phyloP scores from a whole-genome alignment of 371 early-diverging fungal genomes.

The Saksenaea oblongispora region DNA sequence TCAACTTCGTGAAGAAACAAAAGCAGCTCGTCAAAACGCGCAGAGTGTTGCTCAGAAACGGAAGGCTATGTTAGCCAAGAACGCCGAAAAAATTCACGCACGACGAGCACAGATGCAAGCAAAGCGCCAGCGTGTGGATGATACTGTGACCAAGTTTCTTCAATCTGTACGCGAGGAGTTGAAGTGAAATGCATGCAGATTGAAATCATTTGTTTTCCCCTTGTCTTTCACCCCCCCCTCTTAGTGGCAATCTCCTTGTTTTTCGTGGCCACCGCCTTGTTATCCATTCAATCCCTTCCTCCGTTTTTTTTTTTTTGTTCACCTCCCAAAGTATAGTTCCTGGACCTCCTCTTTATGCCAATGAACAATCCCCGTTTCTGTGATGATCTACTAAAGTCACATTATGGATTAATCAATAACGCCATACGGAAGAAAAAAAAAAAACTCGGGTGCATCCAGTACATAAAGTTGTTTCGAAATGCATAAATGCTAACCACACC shows the following conservation, averaged over 20 bases:
- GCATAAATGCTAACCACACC: constrained; percentile 2
- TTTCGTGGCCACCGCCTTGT: not conserved
- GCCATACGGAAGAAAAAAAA: not conserved
- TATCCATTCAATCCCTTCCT: not conserved
- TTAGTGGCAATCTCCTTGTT: not conserved
- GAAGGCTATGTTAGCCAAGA: constrained; percentile 47
- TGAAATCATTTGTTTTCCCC: not conserved
- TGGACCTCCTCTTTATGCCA: not conserved
- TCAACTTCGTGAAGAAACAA: constrained; percentile 56
- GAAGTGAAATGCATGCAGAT: not conserved
- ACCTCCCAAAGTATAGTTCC: not conserved
- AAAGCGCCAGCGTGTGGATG: constrained; percentile 29
- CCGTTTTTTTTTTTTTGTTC: not conserved
- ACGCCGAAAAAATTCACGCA: constrained; percentile 47
- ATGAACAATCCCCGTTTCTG: not conserved
- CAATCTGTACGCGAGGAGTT: constrained; percentile 21
- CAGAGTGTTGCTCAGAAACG: constrained; percentile 46
- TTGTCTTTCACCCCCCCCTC: not conserved
- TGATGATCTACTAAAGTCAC: constrained; percentile 2
- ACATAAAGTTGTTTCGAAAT: constrained; percentile 1
- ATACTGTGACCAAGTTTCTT: constrained; percentile 31
- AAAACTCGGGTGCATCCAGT: not conserved
- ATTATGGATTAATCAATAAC: not conserved
- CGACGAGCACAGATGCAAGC: constrained; percentile 35
- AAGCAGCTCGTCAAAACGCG: constrained; percentile 41